Evolutionary conservation across 768 basidiomycete species (phyloP).

Genomic region (Tricholoma bakamatsutake): DNA sequence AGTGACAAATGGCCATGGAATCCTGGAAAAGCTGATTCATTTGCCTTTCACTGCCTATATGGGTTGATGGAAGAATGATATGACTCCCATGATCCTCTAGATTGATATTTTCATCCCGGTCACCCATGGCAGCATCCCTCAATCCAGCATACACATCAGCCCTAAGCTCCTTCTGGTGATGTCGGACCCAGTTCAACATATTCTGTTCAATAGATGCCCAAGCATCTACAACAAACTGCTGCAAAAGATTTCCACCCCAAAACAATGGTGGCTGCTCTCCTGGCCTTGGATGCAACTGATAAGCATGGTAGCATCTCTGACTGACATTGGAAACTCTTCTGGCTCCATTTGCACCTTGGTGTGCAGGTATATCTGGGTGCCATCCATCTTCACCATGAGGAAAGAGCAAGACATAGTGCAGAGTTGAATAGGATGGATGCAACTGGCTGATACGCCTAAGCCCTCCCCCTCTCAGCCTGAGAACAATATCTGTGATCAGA

Average conservation of each 20-base stretch:
- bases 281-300: constrained; percentile 23
- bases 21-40: constrained; percentile 19
- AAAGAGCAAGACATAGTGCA: constrained; percentile 25
- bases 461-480: too few species aligned
- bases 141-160: constrained; percentile 31
- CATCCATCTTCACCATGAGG: constrained; percentile 31
- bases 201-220: too few species aligned
- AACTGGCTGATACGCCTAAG: too few species aligned
- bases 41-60: constrained; percentile 11
- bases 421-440: constrained; percentile 18
- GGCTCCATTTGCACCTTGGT: neutral
- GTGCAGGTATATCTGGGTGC: constrained; percentile 20
- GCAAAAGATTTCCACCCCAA: constrained; percentile 11
- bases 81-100: neutral
- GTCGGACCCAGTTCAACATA: constrained; percentile 16
- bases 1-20: constrained; percentile 27
- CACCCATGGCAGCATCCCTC: constrained; percentile 14
- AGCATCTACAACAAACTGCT: too few species aligned
- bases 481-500: too few species aligned
- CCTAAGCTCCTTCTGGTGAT: constrained; percentile 31
- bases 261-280: constrained; percentile 24
- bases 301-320: constrained; percentile 11
- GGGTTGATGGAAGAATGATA: constrained; percentile 13
- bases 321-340: constrained; percentile 6
- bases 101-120: constrained; percentile 14